Evolutionary conservation across 2,329 filamentous ascomycete species (phyloP).

Genomic region (Lithohypha guttulata): DNA sequence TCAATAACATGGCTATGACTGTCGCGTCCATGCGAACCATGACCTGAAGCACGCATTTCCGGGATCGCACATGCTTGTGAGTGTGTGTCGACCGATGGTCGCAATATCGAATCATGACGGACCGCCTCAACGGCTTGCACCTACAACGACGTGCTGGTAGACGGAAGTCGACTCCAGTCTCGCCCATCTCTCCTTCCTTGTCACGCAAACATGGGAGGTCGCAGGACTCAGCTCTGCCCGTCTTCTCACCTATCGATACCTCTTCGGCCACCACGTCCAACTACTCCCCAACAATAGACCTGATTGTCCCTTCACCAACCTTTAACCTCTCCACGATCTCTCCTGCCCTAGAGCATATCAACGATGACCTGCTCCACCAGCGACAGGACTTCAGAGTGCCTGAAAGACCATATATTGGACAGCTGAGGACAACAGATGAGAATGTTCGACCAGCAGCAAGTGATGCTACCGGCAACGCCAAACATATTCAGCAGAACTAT

Average conservation of each 20-base stretch:
- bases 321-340: constrained; percentile 12
- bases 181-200: constrained; percentile 18
- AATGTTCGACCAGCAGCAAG: constrained; percentile 17
- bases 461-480: constrained; percentile 9
- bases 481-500: not conserved
- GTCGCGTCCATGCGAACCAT: no score
- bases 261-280: constrained; percentile 14
- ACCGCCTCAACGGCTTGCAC: constrained; percentile 3
- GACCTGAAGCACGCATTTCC: no score
- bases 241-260: constrained; percentile 13
- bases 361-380: not conserved
- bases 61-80: no score
- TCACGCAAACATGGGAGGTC: constrained; percentile 14
- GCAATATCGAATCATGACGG: constrained; percentile 10
- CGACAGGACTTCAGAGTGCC: no score
- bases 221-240: constrained; percentile 11
- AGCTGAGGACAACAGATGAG: constrained; percentile 18
- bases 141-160: constrained; percentile 16
- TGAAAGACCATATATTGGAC: no score
- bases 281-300: constrained; percentile 16
- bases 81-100: constrained; percentile 7
- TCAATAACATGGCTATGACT: no score
- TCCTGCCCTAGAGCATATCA: constrained; percentile 1
- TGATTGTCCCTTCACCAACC: constrained; percentile 5
- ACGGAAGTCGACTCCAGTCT: constrained; percentile 18